Evolutionary conservation across 352 stramenopile species (phyloP).

Genomic region (Aphanomyces euteiches): DNA sequence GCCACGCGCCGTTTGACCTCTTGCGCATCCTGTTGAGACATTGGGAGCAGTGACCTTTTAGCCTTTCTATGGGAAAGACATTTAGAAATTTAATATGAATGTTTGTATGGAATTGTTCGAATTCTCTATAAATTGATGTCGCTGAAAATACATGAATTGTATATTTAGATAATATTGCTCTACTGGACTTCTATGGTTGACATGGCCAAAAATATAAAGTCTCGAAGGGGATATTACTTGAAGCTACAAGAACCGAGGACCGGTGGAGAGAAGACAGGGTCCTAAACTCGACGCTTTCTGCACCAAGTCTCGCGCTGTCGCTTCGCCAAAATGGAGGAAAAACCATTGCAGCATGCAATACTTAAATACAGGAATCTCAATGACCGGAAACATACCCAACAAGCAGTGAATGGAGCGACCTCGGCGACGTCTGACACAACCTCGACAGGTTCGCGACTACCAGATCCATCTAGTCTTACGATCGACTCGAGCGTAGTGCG

Average conservation of each 20-base stretch:
- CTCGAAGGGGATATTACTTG: conserved; percentile 19
- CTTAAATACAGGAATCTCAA: conserved; percentile 29
- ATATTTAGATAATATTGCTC: neutral
- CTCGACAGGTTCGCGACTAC: neutral
- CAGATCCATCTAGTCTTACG: neutral
- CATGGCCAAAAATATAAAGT: conserved; percentile 12
- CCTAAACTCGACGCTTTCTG: neutral
- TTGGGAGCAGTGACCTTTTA: too few species aligned
- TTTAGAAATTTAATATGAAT: neutral
- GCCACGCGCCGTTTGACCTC: too few species aligned
- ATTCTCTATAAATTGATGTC: conserved; percentile 2
- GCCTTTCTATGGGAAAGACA: too few species aligned
- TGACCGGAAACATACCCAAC: conserved; percentile 15
- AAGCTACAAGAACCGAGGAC: conserved; percentile 20
- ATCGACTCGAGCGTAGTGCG: neutral
- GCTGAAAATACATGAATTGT: neutral
- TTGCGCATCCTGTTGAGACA: too few species aligned
- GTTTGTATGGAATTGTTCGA: neutral
- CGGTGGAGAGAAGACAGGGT: conserved; percentile 15
- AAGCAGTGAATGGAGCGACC: neutral
- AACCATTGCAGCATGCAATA: conserved; percentile 31
- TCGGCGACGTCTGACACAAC: neutral
- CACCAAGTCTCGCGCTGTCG: neutral
- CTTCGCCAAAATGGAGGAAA: conserved; percentile 27
- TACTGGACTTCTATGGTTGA: neutral